phyloP scores from a whole-genome alignment of 257 asterid genomes.

The Solanum sitiens region DNA sequence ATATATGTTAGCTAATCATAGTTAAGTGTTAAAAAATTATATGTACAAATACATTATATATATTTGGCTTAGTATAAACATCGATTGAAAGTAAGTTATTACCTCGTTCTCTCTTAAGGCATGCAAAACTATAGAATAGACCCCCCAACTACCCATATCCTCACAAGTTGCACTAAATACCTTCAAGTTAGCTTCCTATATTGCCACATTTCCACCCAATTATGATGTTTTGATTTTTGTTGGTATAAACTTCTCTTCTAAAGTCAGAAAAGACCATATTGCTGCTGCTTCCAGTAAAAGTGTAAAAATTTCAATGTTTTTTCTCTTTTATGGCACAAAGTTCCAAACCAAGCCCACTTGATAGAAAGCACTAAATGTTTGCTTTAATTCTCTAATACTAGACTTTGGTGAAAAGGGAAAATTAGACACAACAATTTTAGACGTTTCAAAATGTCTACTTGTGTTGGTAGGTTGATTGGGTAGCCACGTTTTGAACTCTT shows the following conservation, averaged over 20 bases:
- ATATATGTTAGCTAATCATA: not conserved
- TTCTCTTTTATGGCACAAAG: not conserved
- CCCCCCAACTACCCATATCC: not conserved
- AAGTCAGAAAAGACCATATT: not conserved
- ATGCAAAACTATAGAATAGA: not conserved
- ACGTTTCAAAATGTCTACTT: not conserved
- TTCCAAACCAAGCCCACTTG: not conserved
- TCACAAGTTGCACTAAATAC: not conserved
- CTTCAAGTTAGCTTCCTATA: not conserved
- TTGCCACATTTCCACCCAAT: not conserved
- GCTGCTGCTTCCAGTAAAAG: not conserved
- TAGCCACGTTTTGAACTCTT: not conserved
- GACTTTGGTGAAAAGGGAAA: not conserved
- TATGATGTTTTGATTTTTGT: not conserved
- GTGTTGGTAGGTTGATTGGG: not conserved
- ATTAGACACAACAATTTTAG: not conserved
- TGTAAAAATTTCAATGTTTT: not conserved
- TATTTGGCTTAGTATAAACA: not conserved
- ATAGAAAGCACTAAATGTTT: not conserved
- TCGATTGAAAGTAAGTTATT: not conserved
- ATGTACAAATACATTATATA: too few species aligned
- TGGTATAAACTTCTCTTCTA: not conserved
- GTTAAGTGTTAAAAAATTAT: not conserved
- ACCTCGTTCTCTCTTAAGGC: not conserved
- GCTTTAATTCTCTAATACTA: not conserved